Base-by-base conservation (phyloP, 106 monocot genomes). In the Platanthera zijinensis region DNA sequence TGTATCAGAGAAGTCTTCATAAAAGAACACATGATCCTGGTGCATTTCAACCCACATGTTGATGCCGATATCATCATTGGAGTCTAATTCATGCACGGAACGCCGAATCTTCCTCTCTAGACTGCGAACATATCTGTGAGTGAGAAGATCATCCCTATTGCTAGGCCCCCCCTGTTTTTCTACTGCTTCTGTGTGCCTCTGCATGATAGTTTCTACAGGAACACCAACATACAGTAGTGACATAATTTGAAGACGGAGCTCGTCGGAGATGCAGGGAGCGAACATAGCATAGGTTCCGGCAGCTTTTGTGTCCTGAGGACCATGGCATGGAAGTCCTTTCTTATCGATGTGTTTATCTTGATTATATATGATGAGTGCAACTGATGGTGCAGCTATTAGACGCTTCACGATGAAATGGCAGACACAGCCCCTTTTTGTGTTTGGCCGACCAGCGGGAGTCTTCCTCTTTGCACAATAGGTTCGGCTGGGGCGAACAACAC, bases 191-290 rank as follows among this genome's bases (percentile, higher is more conserved):
- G 83, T 77, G 67, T 97, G 97, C 72, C 93, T 89, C 78, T 94
- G 91, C 97, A 97, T 97, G 70, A 97, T 97, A n/a, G 91, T 94
- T 77, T 97, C 97, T 13, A 97, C 97, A 66, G 97, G 94, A 80
- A 97, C 83, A 5, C 97, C 97, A 82, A 92, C 97, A 84, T 89
- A 78, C 8, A 97, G 78, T 30, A 97, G 81, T 68, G 94, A 94
- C 73, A 82, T 85, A 63, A 97, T 77, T 61, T 91, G 93, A 76
- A 97, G 88, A 48, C 89, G 91, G 21, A 97, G 78, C 56, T 91
- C 96, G 71, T 97, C 93, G 6, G 96, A 97, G 67, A 91, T 94
- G 76, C 90, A 91, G 7, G 93, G 93, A 14, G 96, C 91, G 79
- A 89, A 97, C 93, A 91, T 89, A 10, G 93, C 96, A 30, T 77